phyloP scores from a whole-genome alignment of 108 stramenopile genomes.

The Stephanodiscus triporus region DNA sequence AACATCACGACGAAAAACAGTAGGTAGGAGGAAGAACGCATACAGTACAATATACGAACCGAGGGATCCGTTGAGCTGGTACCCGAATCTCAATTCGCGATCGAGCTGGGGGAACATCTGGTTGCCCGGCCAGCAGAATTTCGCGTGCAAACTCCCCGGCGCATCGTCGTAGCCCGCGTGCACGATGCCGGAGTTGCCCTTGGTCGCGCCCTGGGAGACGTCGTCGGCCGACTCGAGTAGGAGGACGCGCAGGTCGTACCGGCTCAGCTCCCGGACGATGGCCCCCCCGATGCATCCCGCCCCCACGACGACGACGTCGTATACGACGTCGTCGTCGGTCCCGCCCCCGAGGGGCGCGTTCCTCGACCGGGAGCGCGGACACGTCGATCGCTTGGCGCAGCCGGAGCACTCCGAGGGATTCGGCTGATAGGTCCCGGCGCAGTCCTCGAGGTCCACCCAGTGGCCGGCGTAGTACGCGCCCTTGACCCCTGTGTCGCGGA shows the following conservation, averaged over 20 bases:
- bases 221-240: slow-evolving; percentile 81
- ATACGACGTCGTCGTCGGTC: slow-evolving; percentile 30
- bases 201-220: slow-evolving; percentile 74
- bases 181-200: slow-evolving; percentile 86
- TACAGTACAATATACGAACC: too few relatives aligned
- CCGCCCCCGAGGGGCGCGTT: slow-evolving; percentile 9
- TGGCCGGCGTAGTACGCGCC: slow-evolving; percentile 76
- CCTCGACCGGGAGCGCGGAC: slow-evolving; percentile 63
- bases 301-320: slow-evolving; percentile 72
- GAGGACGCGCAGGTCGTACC: slow-evolving; percentile 52
- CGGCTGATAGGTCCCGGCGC: slow-evolving; percentile 54
- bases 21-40: too few relatives aligned
- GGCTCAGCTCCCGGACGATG: slow-evolving; percentile 79
- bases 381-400: slow-evolving; percentile 40
- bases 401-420: slow-evolving; percentile 41
- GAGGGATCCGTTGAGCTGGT: slow-evolving; percentile 80
- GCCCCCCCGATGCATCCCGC: slow-evolving; percentile 81
- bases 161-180: slow-evolving; percentile 89
- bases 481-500: slow-evolving; percentile 52
- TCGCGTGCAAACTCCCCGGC: slow-evolving; percentile 70
- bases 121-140: slow-evolving; percentile 83
- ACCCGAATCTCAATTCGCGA: slow-evolving; percentile 79
- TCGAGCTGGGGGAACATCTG: slow-evolving; percentile 86
- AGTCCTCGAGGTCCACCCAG: slow-evolving; percentile 83
- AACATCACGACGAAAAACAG: too few relatives aligned